Evolutionary conservation across 805 yeast species (phyloP).

Genomic region (Kodamaea restingae): DNA sequence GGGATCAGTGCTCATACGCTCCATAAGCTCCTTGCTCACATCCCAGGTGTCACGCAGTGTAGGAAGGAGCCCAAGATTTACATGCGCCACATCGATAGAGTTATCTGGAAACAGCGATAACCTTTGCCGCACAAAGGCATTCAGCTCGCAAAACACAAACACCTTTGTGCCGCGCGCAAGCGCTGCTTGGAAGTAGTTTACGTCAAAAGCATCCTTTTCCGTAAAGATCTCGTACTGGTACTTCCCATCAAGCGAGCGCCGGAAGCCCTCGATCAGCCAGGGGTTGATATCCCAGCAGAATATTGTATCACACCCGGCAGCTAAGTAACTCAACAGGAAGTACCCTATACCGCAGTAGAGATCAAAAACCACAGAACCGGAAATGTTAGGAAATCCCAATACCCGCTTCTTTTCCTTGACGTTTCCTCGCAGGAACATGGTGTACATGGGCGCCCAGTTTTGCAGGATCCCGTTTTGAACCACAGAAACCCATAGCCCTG

Average conservation of each 20-base stretch:
- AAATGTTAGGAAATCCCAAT: constrained; percentile 38
- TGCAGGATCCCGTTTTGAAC: constrained; percentile 74
- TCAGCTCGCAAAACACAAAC: constrained; percentile 61
- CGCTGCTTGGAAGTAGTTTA: constrained; percentile 17
- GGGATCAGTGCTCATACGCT: constrained; percentile 2
- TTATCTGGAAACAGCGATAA: constrained; percentile 18
- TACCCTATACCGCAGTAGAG: constrained; percentile 85
- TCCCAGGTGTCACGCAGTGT: constrained; percentile 62
- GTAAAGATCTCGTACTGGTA: constrained; percentile 33
- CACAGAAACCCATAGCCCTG: constrained; percentile 68
- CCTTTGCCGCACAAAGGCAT: constrained; percentile 47
- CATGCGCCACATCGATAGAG: constrained; percentile 44
- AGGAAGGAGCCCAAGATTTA: constrained; percentile 79
- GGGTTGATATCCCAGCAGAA: constrained; percentile 83
- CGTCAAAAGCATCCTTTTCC: constrained; percentile 25
- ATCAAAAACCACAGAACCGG: constrained; percentile 52
- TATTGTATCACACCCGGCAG: constrained; percentile 47
- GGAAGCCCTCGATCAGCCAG: constrained; percentile 75
- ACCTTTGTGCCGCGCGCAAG: constrained; percentile 24
- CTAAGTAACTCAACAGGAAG: constrained; percentile 66
- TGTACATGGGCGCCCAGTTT: constrained; percentile 78
- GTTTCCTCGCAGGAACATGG: constrained; percentile 88
- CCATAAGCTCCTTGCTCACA: constrained; percentile 30
- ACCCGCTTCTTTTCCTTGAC: constrained; percentile 75
- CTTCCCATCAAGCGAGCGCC: constrained; percentile 47